Base-by-base conservation (phyloP, 148 eudicot species). In the Amaranthus cruentus region DNA sequence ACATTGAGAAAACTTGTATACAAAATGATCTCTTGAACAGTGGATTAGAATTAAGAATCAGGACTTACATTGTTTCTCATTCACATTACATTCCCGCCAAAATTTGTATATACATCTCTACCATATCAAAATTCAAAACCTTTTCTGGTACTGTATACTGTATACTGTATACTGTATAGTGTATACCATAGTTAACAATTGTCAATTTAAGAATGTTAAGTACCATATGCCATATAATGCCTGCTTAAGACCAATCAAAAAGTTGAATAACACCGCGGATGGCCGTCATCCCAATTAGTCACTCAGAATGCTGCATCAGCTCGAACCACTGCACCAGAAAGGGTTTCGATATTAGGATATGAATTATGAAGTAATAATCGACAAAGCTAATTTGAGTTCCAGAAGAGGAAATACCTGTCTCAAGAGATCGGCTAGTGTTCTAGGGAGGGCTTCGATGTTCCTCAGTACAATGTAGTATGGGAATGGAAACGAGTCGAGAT, bases 401-500 rank as follows among this genome's bases (percentile, higher is more conserved):
- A 4, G 49, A 9, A 47, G 14, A 15, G 10, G 61, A 48, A 42
- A 49, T 85, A 91, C 99, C 82, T 96, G 97, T 96, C 99, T 87
- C 78, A 96, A 71, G 75, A 96, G 85, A 84, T 96, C 96, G 50
- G 96, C 96, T 18, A 96, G 91, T 18, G 99, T 92, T 80, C 92
- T 80, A 2, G 99, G 99, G 79, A 96, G 97, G 7, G 91, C 86
- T 79, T 92, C 97, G 55, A 92, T 90, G 80, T 92, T 81, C 83
- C 84, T 86, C 75, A 96, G 78, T 15, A 96, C 88, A 11, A 90
- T 81, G 76, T 96, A 96, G 85, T 87, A 96, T 6, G 97, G 99
- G 86, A 96, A 96, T 0, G 99, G 99, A 74, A 96, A 96, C 0
- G 92, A 84, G 78, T 96, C 94, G 42, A 96, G 81, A 80, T 88